Percentiles rank a stretch among this genome's conserved stretches.
These are phyloP conservation scores for Phytopythium sindhum DNA, from an alignment of 352 stramenopile genomes.

Conservation along the genomic window DNA sequence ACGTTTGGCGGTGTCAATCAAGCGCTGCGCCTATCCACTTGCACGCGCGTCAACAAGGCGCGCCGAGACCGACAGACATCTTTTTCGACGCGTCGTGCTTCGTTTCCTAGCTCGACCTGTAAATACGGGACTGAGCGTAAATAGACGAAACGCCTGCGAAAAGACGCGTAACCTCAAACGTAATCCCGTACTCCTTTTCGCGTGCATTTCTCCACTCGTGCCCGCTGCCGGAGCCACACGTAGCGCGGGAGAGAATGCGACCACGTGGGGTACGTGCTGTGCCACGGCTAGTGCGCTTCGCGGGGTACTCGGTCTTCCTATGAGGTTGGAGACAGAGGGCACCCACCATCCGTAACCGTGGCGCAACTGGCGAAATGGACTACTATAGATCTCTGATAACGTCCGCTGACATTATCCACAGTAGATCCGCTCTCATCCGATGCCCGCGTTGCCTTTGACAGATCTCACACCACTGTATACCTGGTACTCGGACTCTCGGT, in stretches of 20 bases:
- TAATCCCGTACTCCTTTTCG: too few species aligned
- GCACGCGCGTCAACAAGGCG: neutral
- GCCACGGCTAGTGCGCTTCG: too few species aligned
- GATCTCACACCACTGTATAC: too few species aligned
- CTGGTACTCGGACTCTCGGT: too few species aligned
- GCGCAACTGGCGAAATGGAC: neutral
- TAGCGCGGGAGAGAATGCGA: too few species aligned
- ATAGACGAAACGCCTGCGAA: neutral
- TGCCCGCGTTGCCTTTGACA: too few species aligned
- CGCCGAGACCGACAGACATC: neutral
- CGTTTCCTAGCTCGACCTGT: neutral
- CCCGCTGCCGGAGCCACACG: too few species aligned
- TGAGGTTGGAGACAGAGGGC: too few species aligned
- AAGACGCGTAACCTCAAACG: neutral
- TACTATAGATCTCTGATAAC: neutral
- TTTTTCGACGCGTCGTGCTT: neutral
- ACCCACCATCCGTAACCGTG: neutral
- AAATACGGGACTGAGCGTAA: neutral
- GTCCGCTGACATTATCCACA: neutral
- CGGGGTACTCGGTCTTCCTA: too few species aligned
- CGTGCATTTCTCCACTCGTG: neutral
- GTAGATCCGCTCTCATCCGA: too few species aligned
- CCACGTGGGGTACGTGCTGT: too few species aligned
- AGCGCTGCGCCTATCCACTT: neutral
- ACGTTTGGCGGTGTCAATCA: neutral